These are phyloP conservation scores for Thinopyrum elongatum DNA, from an alignment of 176 grass and related monocot species.

Conservation along the genomic window DNA sequence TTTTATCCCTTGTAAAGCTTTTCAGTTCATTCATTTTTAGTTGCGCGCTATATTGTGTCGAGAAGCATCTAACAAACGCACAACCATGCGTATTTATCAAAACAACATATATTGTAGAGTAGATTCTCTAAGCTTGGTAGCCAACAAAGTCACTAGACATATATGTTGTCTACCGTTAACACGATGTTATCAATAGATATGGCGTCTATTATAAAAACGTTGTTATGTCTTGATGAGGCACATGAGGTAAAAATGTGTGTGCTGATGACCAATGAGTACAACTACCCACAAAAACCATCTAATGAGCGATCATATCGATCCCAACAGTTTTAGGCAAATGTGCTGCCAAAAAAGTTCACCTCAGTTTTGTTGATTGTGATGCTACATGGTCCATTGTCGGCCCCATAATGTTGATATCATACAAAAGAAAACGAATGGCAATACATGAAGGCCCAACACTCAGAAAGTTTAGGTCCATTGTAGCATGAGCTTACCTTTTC, in stretches of 20 bases:
- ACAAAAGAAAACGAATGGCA: neutral
- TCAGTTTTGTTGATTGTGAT: neutral
- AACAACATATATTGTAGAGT: no score
- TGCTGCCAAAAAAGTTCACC: neutral
- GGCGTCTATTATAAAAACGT: no score
- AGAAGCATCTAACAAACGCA: no score
- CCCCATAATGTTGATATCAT: neutral
- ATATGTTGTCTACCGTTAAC: no score
- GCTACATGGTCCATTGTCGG: neutral
- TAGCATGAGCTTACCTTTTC: neutral
- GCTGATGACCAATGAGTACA: neutral
- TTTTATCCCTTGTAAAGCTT: no score
- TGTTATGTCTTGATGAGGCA: no score
- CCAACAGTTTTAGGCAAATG: neutral
- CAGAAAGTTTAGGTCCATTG: neutral
- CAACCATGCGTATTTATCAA: no score
- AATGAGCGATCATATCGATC: neutral
- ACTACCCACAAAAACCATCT: neutral
- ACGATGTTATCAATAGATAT: no score
- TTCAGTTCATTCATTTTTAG: no score
- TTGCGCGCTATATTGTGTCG: no score
- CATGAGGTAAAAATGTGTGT: neutral
- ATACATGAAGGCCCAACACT: neutral
- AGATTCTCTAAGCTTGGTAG: no score
- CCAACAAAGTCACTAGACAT: no score